These are phyloP conservation scores for Geotrichum carabidarum DNA, from an alignment of 1,139 yeast genomes.

Conservation along the genomic window DNA sequence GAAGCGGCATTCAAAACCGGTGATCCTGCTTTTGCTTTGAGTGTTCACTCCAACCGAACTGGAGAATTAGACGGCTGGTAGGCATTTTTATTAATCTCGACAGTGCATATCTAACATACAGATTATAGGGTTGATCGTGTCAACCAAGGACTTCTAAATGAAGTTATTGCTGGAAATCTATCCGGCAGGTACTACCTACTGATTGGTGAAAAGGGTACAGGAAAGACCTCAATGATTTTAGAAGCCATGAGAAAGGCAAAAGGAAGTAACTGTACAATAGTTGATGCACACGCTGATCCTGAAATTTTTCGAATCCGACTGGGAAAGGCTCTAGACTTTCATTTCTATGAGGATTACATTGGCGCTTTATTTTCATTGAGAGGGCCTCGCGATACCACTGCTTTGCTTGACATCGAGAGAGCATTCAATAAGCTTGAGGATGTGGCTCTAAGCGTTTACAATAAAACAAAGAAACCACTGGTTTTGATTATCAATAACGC, in stretches of 20 bases:
- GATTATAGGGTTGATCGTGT: slow-evolving; percentile 51
- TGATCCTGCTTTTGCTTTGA: slow-evolving; percentile 47
- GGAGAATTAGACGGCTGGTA: slow-evolving; percentile 38
- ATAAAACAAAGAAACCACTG: slow-evolving; percentile 49
- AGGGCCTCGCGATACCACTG: slow-evolving; percentile 84
- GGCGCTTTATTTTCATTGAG: slow-evolving; percentile 77
- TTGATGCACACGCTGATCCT: slow-evolving; percentile 85
- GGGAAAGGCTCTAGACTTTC: slow-evolving; percentile 70
- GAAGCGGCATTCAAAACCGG: slow-evolving; percentile 62
- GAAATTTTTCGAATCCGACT: slow-evolving; percentile 72
- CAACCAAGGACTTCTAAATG: slow-evolving; percentile 62
- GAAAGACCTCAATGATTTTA: slow-evolving; percentile 67
- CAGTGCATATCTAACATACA: not conserved
- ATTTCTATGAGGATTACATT: slow-evolving; percentile 73
- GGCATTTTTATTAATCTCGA: not conserved
- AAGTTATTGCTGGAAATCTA: slow-evolving; percentile 57
- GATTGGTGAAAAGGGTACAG: slow-evolving; percentile 84
- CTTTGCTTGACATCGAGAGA: slow-evolving; percentile 73
- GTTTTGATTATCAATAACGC: slow-evolving; percentile 68
- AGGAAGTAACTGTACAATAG: slow-evolving; percentile 62
- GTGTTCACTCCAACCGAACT: slow-evolving; percentile 52
- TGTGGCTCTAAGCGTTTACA: slow-evolving; percentile 52
- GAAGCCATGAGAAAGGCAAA: slow-evolving; percentile 64
- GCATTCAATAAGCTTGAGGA: slow-evolving; percentile 73
- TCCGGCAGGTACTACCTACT: slow-evolving; percentile 66